Base-by-base conservation (phyloP, 164 flowering plant genomes). In the Vitis amurensis region DNA sequence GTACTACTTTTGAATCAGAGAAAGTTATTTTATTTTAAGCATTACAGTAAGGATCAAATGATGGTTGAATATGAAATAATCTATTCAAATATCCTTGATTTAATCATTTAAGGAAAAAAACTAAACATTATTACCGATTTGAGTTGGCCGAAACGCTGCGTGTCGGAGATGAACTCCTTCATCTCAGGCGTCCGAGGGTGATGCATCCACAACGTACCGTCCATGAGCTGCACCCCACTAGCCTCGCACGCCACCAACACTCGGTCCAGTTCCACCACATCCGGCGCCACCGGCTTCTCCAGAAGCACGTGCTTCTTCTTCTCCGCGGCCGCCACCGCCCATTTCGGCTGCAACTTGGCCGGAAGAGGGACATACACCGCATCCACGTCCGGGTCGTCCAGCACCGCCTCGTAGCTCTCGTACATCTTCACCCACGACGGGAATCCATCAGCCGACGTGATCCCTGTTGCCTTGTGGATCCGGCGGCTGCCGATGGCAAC, bases 201-300 rank as follows among this genome's bases (percentile, higher is more conserved):
- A 69, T 91, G 96, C 86, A 91, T 80, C 96, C 93, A 89, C 91
- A 85, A 85, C 44, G 96, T 91, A 0, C 82, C 87, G 70, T 91
- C 96, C 96, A 91, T 89, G 73, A 89, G 73, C 79, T 89, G 96
- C 37, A 91, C 89, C 1, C 91, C 88, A 44, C 74, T 84, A 8
- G 74, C 63, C 10, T 85, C 90, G 66, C 91, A 89, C 0, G 87
- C 93, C 74, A 68, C 76, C 15, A 79, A 9, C 31, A 90, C 88
- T 72, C 0, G 23, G 57, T 90, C 91, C 23, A 88, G 73, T 76
- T 88, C 88, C 1, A 65, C 75, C 16, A 77, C 91, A 64, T 78
- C 76, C 49, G 87, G 62, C 0, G 89, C 92, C 30, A 85, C 82
- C 0, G 95, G 92, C 83, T 90, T 90, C 88, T 90, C 95, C 61